Base-by-base conservation (phyloP, 768 basidiomycete genomes). In the Calvatia gigantea region DNA sequence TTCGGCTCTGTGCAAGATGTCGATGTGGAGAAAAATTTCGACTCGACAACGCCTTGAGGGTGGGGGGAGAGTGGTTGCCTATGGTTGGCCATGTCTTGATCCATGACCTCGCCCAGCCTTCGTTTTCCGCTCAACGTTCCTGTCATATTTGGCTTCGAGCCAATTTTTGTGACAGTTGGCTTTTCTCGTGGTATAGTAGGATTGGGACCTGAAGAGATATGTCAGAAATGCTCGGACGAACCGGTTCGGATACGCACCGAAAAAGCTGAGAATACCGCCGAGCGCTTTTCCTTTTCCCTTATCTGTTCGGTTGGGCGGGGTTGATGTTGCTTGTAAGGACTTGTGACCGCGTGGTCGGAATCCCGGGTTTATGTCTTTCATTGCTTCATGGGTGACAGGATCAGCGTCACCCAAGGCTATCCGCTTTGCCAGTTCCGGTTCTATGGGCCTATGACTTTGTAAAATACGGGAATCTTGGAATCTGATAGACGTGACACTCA, bases 121-220 rank as follows among this genome's bases (percentile, higher is more conserved):
- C 90, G 77, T 67, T 91, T 91, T 14, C 90, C 90, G 61, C 87
- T 91, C 6, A 79, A 76, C 56, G 79, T 82, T 17, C 88, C 87
- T 27, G 69, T 48, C 64, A 54, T 60, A 54, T 8, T 28, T 38
- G 49, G 52, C 32, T 23, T 59, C 42, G 62, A 17, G 23, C 54
- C 48, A 19, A 47, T 21, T 43, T 61, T 60, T 51, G 55, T 38
- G 54, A 59, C 43, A 31, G 59, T 38, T 37, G 54, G 19, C 11
- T 29, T 31, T 6, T 47, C 54, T 56, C 46, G 66, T 27, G 75
- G 72, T 31, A 77, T 75, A 47, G 62, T 70, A 8, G 77, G 67
- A 63, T 78, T 78, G 39, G 73, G 69, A 58, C 75, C 76, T 78
- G 61, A 35, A n/a, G 14, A 23, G 27, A 45, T n/a, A 31, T 33